Evolutionary conservation across 2,329 filamentous ascomycete species (phyloP).

Genomic region (Nannizziopsis barbatae): DNA sequence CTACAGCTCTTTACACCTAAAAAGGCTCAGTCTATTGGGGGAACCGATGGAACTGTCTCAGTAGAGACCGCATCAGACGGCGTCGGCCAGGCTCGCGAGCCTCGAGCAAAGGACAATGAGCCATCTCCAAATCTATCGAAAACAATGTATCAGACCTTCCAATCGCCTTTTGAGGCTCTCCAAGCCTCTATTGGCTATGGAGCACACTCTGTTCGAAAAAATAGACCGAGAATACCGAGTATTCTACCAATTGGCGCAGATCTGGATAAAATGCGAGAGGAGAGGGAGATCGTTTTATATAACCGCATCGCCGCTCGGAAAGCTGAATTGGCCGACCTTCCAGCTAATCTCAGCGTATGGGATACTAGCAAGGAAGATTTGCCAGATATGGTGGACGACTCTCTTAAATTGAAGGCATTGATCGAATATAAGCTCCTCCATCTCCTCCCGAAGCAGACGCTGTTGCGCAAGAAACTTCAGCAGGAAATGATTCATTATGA

Average conservation of each 20-base stretch:
- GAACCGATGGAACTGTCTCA: slow-evolving; percentile 24
- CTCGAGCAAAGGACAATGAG: slow-evolving; percentile 11
- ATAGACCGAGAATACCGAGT: slow-evolving; percentile 70
- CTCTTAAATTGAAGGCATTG: slow-evolving; percentile 74
- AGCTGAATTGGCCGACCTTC: slow-evolving; percentile 68
- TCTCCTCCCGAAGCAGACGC: slow-evolving; percentile 77
- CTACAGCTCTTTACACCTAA: slow-evolving; percentile 64
- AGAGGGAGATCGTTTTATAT: slow-evolving; percentile 77
- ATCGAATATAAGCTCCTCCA: slow-evolving; percentile 92
- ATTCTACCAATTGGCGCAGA: slow-evolving; percentile 84
- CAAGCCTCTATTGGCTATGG: slow-evolving; percentile 59
- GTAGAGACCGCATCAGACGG: slow-evolving; percentile 32
- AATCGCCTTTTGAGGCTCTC: slow-evolving; percentile 56
- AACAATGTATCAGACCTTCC: slow-evolving; percentile 57
- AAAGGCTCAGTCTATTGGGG: slow-evolving; percentile 24
- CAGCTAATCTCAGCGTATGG: slow-evolving; percentile 79
- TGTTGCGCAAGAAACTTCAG: slow-evolving; percentile 74
- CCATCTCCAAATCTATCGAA: slow-evolving; percentile 25
- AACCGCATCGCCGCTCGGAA: slow-evolving; percentile 82
- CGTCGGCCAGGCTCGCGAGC: slow-evolving; percentile 24
- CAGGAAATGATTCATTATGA: slow-evolving; percentile 91
- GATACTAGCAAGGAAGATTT: slow-evolving; percentile 62
- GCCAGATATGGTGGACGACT: slow-evolving; percentile 58
- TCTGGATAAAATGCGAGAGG: slow-evolving; percentile 70
- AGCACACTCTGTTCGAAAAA: slow-evolving; percentile 63